Conservation (phyloP, 2,329 filamentous ascomycete species). For the Penicillium fuscoglaucum region DNA sequence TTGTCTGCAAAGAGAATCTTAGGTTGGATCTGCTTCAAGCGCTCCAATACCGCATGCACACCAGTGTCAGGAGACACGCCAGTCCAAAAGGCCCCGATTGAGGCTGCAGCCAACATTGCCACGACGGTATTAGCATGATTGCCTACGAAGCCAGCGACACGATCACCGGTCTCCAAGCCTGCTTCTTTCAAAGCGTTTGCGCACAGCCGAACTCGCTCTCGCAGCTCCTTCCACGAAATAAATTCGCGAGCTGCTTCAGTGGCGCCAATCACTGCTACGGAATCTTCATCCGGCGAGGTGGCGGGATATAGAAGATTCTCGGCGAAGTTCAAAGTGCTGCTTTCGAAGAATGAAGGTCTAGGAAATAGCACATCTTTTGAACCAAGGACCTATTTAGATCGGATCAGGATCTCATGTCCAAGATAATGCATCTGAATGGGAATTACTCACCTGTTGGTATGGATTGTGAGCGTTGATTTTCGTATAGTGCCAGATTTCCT, state of each 20-base stretch:
- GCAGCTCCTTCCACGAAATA: slow-evolving; percentile 75
- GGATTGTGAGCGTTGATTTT: slow-evolving; percentile 68
- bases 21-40: slow-evolving; percentile 81
- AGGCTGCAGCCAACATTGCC: slow-evolving; percentile 80
- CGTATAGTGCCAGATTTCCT: slow-evolving; percentile 78
- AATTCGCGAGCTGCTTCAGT: slow-evolving; percentile 70
- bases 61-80: slow-evolving; percentile 90
- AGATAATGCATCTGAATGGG: not conserved
- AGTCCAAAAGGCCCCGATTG: slow-evolving; percentile 88
- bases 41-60: slow-evolving; percentile 84
- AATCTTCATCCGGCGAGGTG: slow-evolving; percentile 56
- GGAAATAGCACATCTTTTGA: slow-evolving; percentile 74
- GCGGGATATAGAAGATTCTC: slow-evolving; percentile 87
- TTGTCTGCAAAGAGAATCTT: slow-evolving; percentile 84
- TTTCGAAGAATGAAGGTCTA: slow-evolving; percentile 79
- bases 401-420: not conserved
- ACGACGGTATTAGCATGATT: slow-evolving; percentile 87
- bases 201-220: slow-evolving; percentile 73
- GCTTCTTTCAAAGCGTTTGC: slow-evolving; percentile 67
- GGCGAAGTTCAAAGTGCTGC: slow-evolving; percentile 82
- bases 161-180: slow-evolving; percentile 63
- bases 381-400: slow-evolving; percentile 62
- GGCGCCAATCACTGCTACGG: slow-evolving; percentile 72
- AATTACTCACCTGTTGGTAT: slow-evolving; percentile 46
- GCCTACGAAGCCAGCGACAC: slow-evolving; percentile 73